These are phyloP conservation scores for Datura wrightii DNA, from an alignment of 257 asterid genomes.

Conservation along the genomic window DNA sequence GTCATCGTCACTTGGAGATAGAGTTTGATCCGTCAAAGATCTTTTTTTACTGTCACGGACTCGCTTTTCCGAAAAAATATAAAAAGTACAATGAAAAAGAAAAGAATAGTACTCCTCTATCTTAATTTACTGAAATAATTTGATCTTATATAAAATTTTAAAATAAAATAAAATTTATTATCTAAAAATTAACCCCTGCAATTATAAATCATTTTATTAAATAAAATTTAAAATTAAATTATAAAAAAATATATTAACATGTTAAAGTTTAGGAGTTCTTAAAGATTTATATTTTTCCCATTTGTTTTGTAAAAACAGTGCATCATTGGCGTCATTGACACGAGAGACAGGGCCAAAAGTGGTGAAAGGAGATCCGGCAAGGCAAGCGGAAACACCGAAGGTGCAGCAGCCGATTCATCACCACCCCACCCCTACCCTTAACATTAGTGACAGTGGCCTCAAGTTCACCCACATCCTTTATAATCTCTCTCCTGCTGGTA, in stretches of 20 bases:
- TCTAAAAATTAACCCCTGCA: too few species aligned
- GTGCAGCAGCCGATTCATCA: slow-evolving; percentile 44
- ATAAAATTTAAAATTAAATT: too few species aligned
- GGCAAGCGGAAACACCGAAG: slow-evolving; percentile 66
- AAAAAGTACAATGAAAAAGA: neutral
- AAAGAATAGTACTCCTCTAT: neutral
- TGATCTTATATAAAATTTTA: too few species aligned
- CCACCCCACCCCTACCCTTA: slow-evolving; percentile 52
- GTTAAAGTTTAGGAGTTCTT: neutral
- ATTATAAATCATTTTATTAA: too few species aligned
- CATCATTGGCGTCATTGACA: slow-evolving; percentile 89
- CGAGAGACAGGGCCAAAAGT: slow-evolving; percentile 91
- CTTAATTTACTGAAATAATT: too few species aligned
- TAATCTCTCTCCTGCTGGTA: slow-evolving; percentile 95
- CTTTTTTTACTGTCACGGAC: neutral
- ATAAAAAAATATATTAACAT: neutral
- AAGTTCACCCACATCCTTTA: slow-evolving; percentile 92
- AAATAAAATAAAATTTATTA: too few species aligned
- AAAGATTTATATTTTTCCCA: too few species aligned
- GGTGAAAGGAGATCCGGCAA: slow-evolving; percentile 87
- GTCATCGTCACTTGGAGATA: neutral
- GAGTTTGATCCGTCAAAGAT: neutral
- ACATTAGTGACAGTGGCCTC: slow-evolving; percentile 73
- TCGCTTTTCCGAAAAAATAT: neutral
- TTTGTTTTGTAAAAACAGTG: slow-evolving; percentile 43